phyloP scores from a whole-genome alignment of 495 filamentous ascomycete genomes.

The Tuber brumale region DNA sequence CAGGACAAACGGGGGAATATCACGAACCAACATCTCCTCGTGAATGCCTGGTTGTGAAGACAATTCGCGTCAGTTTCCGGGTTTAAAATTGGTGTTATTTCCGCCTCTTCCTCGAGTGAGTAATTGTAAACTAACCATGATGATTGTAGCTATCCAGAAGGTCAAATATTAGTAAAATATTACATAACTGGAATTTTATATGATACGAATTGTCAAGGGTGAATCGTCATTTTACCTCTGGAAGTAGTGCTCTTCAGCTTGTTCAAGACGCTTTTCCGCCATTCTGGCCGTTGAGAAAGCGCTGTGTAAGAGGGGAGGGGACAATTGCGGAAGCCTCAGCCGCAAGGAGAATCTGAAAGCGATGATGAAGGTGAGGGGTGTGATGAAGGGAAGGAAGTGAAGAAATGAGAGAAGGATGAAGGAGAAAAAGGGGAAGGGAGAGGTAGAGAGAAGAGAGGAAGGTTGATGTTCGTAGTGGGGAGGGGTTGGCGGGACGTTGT shows the following conservation, averaged over 20 bases:
- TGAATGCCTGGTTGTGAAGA: conserved; percentile 38
- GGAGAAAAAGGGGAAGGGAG: conserved; percentile 4
- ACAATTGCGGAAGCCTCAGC: neutral
- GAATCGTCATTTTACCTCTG: conserved; percentile 34
- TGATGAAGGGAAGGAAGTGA: conserved; percentile 6
- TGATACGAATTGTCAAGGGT: neutral
- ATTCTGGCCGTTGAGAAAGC: conserved; percentile 9
- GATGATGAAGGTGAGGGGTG: conserved; percentile 4
- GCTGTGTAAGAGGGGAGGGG: neutral
- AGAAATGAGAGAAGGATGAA: conserved; percentile 1
- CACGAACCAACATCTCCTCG: conserved; percentile 43
- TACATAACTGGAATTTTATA: neutral
- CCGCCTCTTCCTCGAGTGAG: conserved; percentile 11
- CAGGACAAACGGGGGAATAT: neutral
- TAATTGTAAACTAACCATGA: conserved; percentile 39
- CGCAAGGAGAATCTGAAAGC: conserved; percentile 7
- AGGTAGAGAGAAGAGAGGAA: conserved; percentile 14
- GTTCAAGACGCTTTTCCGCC: conserved; percentile 35
- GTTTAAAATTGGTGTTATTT: conserved; percentile 13
- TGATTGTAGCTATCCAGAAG: conserved; percentile 38
- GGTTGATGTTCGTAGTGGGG: conserved; percentile 16
- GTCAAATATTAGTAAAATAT: conserved; percentile 14
- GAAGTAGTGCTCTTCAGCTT: conserved; percentile 43
- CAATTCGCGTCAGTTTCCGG: conserved; percentile 34
- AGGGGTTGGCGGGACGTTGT: conserved; percentile 8